These are phyloP conservation scores for Torulaspora indica DNA, from an alignment of 805 yeast species.

Conservation along the genomic window DNA sequence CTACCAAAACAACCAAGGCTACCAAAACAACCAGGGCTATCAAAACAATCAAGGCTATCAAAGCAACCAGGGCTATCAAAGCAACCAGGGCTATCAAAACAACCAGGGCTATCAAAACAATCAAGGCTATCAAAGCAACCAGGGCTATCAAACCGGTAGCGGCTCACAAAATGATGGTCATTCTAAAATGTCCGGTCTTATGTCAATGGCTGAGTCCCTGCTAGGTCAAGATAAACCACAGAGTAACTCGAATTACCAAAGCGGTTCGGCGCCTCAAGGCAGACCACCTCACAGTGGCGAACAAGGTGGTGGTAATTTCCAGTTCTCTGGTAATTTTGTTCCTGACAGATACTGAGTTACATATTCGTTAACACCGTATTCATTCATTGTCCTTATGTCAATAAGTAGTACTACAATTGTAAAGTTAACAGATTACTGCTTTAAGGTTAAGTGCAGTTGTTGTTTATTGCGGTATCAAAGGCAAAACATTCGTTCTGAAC, in stretches of 20 bases:
- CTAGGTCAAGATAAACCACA: conserved; percentile 4
- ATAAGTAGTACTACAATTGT: too few relatives aligned
- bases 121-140: conserved; percentile 4
- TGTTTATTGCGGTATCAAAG: conserved; percentile 25
- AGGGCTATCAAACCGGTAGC: not conserved
- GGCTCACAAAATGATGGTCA: conserved; percentile 1
- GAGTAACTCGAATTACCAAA: conserved; percentile 3
- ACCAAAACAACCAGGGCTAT: conserved; percentile 6
- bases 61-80: conserved; percentile 7
- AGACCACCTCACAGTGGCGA: not conserved
- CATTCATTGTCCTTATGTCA: too few relatives aligned
- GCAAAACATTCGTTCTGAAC: conserved; percentile 44
- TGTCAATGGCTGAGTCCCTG: conserved; percentile 8
- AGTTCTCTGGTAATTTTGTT: conserved; percentile 20
- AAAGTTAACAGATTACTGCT: not conserved
- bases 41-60: conserved; percentile 10
- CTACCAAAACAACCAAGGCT: conserved; percentile 3
- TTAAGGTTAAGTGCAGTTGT: not conserved
- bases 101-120: conserved; percentile 5
- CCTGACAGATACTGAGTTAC: conserved; percentile 5
- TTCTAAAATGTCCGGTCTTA: conserved; percentile 2
- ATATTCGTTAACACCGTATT: not conserved
- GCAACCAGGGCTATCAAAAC: conserved; percentile 7
- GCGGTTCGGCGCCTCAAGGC: not conserved
- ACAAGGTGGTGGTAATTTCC: conserved; percentile 7